Base-by-base conservation (phyloP, 2,329 filamentous ascomycete genomes). In the Orbilia oligospora region DNA sequence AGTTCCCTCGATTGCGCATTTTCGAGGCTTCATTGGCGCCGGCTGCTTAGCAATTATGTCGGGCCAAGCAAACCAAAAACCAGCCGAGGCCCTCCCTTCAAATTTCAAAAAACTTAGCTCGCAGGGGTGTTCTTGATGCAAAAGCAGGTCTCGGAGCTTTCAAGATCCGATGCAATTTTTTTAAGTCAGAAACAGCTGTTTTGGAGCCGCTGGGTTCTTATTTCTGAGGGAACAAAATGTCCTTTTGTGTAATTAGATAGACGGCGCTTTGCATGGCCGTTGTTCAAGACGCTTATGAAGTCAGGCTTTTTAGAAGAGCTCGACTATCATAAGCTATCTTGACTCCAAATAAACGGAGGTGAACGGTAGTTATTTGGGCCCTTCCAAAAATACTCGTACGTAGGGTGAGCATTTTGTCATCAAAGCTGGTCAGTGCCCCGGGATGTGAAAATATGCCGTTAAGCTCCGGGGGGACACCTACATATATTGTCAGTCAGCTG, bases 61-160 rank as follows among this genome's bases (percentile, higher is more conserved):
- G 71, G 65, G 65, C 64, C 55, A 69, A 76, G 64, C 61, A 65
- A 61, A 22, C 41, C 36, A 46, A 73, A 73, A 73, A 73, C 61
- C 48, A 64, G 55, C 70, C 70, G 70, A 72, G 56, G 30, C 27
- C 30, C 33, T 70, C 65, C n/a, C 63, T 64, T 67, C 22, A 44
- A 76, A 77, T 63, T 71, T 71, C 24, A 53, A 58, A 51, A 51
- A 71, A 53, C 48, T 77, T 67, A 66, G 70, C 61, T 66, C 61
- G 55, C 73, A 77, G 67, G 73, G 73, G 72, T 49, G 12, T 10
- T 55, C 61, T 41, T n/a, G 58, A 44, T 53, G 58, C 49, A 46
- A 41, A 71, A 53, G 41, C 27, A 77, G 58, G 56, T 58, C 66
- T 77, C 73, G 73, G 73, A 71, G 73, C 61, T 68, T 71, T 71